Conservation (phyloP, 805 yeast genomes). For the Pichia sporocuriosa region DNA sequence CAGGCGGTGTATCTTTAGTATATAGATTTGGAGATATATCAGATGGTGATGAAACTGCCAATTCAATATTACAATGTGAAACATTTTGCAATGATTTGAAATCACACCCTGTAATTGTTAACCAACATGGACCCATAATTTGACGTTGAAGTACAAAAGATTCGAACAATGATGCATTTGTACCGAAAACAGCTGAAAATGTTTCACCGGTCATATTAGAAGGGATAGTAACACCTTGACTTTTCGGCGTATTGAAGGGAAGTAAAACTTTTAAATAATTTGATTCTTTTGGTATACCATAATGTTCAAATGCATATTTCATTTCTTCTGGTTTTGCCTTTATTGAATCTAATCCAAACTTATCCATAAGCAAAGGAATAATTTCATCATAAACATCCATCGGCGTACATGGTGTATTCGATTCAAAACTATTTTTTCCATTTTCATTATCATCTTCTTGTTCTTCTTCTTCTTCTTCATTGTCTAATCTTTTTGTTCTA, state of each 20-base stretch:
- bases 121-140: constrained; percentile 98
- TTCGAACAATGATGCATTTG: constrained; percentile 69
- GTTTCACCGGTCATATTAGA: constrained; percentile 67
- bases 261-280: constrained; percentile 73
- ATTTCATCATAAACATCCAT: constrained; percentile 76
- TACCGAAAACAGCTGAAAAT: constrained; percentile 74
- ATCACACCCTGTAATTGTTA: constrained; percentile 61
- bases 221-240: constrained; percentile 44
- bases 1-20: constrained; percentile 45
- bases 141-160: constrained; percentile 74
- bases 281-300: constrained; percentile 69
- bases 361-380: constrained; percentile 53
- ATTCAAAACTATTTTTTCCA: constrained; percentile 13
- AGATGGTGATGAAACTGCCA: constrained; percentile 45
- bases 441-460: constrained; percentile 23
- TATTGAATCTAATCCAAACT: constrained; percentile 54
- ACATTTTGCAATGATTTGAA: constrained; percentile 52
- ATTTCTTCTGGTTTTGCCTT: constrained; percentile 64
- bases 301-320: constrained; percentile 85
- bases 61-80: constrained; percentile 79
- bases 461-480: constrained; percentile 37
- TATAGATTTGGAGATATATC: constrained; percentile 40
- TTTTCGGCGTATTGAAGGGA: constrained; percentile 64
- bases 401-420: constrained; percentile 35
- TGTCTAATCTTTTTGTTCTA: constrained; percentile 33